Percentiles rank a stretch among this genome's conserved stretches.
phyloP scores from a whole-genome alignment of 148 eudicot species.

The Fallopia convolvulus region DNA sequence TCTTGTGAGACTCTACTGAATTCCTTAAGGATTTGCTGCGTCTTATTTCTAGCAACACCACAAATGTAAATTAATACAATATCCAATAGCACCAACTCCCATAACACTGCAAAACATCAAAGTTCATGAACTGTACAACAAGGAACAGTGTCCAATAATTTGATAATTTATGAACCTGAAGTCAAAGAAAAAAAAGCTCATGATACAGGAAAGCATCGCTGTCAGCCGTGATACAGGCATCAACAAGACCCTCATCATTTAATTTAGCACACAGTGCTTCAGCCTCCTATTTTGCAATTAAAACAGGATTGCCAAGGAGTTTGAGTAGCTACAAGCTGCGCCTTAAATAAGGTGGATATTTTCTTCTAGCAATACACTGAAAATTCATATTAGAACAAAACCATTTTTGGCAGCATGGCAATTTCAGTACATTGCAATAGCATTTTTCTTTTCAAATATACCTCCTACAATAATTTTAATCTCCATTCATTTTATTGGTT shows the following conservation, averaged over 20 bases:
- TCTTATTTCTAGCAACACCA: too few relatives aligned
- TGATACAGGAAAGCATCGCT: conserved; percentile 85
- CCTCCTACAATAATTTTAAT: neutral
- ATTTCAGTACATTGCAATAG: neutral
- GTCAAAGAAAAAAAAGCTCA: too few relatives aligned
- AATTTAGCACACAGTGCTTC: conserved; percentile 94
- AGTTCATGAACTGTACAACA: too few relatives aligned
- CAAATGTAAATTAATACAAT: too few relatives aligned
- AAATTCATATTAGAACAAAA: neutral
- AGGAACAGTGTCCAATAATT: too few relatives aligned
- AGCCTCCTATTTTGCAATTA: conserved; percentile 80
- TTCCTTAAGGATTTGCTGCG: too few relatives aligned
- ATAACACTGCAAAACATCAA: too few relatives aligned
- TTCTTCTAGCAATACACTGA: neutral
- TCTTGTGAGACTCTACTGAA: too few relatives aligned
- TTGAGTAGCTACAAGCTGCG: neutral
- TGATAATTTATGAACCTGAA: too few relatives aligned
- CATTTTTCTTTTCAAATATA: neutral
- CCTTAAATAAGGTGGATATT: neutral
- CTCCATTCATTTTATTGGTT: neutral
- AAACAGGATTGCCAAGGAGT: too few relatives aligned
- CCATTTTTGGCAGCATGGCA: neutral
- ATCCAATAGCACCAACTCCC: too few relatives aligned
- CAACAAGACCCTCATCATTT: conserved; percentile 70
- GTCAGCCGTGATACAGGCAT: conserved; percentile 93